Conservation (phyloP, 495 filamentous ascomycete species). For the Penicillium bovifimosum region DNA sequence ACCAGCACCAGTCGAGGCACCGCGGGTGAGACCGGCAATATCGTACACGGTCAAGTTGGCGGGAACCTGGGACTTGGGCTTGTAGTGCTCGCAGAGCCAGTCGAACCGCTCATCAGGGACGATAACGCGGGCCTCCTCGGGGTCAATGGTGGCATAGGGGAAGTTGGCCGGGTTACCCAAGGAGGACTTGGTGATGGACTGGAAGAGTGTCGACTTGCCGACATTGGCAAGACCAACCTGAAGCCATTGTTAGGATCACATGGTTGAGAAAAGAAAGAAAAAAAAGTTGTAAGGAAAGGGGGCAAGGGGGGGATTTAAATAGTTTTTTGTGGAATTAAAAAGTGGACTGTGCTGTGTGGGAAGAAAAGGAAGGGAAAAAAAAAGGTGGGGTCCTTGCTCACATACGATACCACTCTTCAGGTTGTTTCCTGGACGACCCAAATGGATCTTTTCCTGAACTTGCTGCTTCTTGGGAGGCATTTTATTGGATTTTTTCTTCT, state of each 20-base stretch:
- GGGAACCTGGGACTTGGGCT: constrained; percentile 91
- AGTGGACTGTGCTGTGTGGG: constrained; percentile 34
- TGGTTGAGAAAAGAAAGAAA: constrained; percentile 12
- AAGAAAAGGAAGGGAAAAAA: constrained; percentile 20
- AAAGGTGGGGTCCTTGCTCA: constrained; percentile 46
- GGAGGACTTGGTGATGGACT: constrained; percentile 96
- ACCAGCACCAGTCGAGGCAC: constrained; percentile 95
- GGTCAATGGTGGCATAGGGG: constrained; percentile 97
- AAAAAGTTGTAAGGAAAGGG: constrained; percentile 17
- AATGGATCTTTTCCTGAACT: constrained; percentile 52
- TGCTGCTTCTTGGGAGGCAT: constrained; percentile 53
- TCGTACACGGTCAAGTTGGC: constrained; percentile 99
- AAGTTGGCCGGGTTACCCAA: constrained; percentile 99
- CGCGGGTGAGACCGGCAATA: constrained; percentile 94
- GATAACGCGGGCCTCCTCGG: constrained; percentile 96
- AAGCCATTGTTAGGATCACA: constrained; percentile 20
- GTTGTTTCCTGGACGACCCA: constrained; percentile 96
- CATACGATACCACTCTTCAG: constrained; percentile 99
- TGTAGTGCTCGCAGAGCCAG: constrained; percentile 93
- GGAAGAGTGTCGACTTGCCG: constrained; percentile 98
- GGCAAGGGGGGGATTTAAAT: constrained; percentile 22
- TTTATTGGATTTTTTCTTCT: constrained; percentile 44
- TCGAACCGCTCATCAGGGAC: constrained; percentile 95
- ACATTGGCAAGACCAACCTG: constrained; percentile 99
- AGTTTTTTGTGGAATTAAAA: constrained; percentile 31